Evolutionary conservation across 176 grass and related monocot genomes (phyloP).

Genomic region (Luzula sylvatica): DNA sequence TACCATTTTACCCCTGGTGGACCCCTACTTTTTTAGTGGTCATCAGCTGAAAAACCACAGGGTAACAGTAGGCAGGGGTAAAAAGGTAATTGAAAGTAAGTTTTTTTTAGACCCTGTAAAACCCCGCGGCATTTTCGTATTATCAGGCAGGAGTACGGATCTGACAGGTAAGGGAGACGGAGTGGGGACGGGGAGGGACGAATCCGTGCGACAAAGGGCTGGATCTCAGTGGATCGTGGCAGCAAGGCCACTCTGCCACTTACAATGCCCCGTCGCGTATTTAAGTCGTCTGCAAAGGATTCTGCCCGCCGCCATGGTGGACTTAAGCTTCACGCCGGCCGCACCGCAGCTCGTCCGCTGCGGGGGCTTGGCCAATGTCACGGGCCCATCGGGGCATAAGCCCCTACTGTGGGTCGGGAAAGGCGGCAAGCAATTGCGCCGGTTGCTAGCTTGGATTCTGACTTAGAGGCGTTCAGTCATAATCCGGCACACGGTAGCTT

Average conservation of each 20-base stretch:
- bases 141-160: too few relatives aligned
- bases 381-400: neutral
- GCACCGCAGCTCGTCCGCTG: constrained; percentile 5
- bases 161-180: too few relatives aligned
- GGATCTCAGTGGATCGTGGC: constrained; percentile 37
- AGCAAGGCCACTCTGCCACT: constrained; percentile 36
- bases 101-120: too few relatives aligned
- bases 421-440: constrained; percentile 1
- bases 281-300: constrained; percentile 34
- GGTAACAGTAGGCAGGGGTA: too few relatives aligned
- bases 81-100: too few relatives aligned
- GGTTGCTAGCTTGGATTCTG: constrained; percentile 33
- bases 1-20: too few relatives aligned
- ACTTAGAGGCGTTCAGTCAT: constrained; percentile 41
- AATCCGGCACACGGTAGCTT: constrained; percentile 39
- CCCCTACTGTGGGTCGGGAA: constrained; percentile 3
- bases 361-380: too few relatives aligned
- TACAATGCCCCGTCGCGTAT: constrained; percentile 32
- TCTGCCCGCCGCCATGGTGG: constrained; percentile 6
- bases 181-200: constrained; percentile 31
- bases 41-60: too few relatives aligned
- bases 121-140: too few relatives aligned
- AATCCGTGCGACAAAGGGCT: constrained; percentile 30
- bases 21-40: too few relatives aligned
- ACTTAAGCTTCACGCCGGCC: constrained; percentile 1